A percentile compares a stretch with the other conserved stretches of the same genome.
Conservation (phyloP, 1,284 basidiomycete species). For the Rhodotorula sp. region DNA sequence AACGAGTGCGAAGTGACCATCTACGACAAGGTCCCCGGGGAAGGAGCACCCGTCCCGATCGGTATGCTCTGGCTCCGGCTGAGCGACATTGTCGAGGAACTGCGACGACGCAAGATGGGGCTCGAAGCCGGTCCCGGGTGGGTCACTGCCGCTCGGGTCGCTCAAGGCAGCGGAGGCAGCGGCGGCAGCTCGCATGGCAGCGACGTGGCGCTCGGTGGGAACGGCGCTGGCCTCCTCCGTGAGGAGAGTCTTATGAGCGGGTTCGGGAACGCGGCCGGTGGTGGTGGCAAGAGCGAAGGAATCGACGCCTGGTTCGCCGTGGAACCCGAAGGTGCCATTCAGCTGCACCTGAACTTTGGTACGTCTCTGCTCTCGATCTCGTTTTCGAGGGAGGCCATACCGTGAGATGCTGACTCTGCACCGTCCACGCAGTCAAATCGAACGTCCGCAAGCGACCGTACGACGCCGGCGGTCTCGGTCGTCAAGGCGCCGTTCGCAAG, state of each 20-base stretch:
- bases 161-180: slow-evolving; percentile 30
- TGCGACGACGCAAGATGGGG: slow-evolving; percentile 86
- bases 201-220: background rate
- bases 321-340: slow-evolving; percentile 93
- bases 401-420: background rate
- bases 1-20: slow-evolving; percentile 98
- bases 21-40: slow-evolving; percentile 81
- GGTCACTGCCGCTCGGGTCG: slow-evolving; percentile 71
- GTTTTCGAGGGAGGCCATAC: too few relatives aligned
- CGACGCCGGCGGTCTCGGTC: slow-evolving; percentile 85
- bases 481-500: slow-evolving; percentile 96
- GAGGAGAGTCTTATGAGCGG: slow-evolving; percentile 9
- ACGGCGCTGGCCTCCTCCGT: slow-evolving; percentile 3
- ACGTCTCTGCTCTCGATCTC: slow-evolving; percentile 48
- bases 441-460: slow-evolving; percentile 91
- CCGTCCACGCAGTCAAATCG: slow-evolving; percentile 71
- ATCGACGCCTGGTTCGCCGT: slow-evolving; percentile 97
- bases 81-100: slow-evolving; percentile 90
- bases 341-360: slow-evolving; percentile 85
- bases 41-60: slow-evolving; percentile 70
- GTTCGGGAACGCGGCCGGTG: slow-evolving; percentile 2
- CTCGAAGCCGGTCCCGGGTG: slow-evolving; percentile 73
- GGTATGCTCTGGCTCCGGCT: slow-evolving; percentile 95
- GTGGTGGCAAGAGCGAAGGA: slow-evolving; percentile 52
- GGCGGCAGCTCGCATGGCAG: slow-evolving; percentile 5